A percentile compares a stretch with the other conserved stretches of the same genome.
phyloP scores from a whole-genome alignment of 2,329 filamentous ascomycete genomes.

The Phialophora verrucosa region DNA sequence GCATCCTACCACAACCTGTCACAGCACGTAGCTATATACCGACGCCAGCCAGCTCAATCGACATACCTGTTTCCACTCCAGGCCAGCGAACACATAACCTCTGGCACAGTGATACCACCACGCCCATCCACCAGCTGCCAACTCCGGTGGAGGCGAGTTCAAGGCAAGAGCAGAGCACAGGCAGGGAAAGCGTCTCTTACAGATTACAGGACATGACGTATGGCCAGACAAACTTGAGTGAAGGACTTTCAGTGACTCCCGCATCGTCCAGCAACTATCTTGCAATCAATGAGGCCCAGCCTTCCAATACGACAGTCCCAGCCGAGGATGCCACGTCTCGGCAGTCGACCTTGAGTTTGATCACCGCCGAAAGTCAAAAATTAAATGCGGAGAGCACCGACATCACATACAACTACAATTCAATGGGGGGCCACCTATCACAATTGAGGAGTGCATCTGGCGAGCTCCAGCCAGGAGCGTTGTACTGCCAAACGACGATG shows the following conservation, averaged over 20 bases:
- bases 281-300: constrained; percentile 17
- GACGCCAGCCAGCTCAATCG: constrained; percentile 13
- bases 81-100: constrained; percentile 15
- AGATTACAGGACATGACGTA: constrained; percentile 43
- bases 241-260: constrained; percentile 26
- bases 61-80: constrained; percentile 18
- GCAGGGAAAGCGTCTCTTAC: constrained; percentile 37
- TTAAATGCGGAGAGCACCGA: constrained; percentile 20
- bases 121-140: constrained; percentile 15
- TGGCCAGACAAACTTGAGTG: constrained; percentile 41
- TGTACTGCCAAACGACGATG: constrained; percentile 27
- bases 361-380: constrained; percentile 23
- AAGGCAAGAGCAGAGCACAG: constrained; percentile 34
- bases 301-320: not conserved
- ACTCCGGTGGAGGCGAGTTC: constrained; percentile 19
- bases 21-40: constrained; percentile 21
- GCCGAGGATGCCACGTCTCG: constrained; percentile 12
- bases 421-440: constrained; percentile 22
- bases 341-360: constrained; percentile 3
- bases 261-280: constrained; percentile 13
- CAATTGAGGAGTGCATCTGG: constrained; percentile 25
- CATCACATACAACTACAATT: constrained; percentile 24
- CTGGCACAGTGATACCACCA: constrained; percentile 24
- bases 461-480: constrained; percentile 22
- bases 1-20: constrained; percentile 29